Conservation (phyloP, 371 early-diverging fungal genomes). For the Cokeromyces recurvatus region DNA sequence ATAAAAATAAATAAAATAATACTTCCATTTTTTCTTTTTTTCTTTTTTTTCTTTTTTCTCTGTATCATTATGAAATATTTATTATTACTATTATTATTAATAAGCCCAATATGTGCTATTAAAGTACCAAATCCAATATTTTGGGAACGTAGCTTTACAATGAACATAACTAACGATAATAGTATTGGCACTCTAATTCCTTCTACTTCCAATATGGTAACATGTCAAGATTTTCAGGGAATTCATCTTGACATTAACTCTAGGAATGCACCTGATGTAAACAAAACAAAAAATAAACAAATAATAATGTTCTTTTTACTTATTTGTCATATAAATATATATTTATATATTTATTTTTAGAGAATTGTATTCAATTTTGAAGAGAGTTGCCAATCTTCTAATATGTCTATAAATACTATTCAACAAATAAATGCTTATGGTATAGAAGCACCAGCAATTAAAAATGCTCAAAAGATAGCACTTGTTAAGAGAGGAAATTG, state of each 20-base stretch:
- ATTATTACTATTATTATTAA: background rate
- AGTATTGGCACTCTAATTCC: background rate
- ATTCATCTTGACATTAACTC: slow-evolving; percentile 4
- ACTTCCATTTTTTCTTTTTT: background rate
- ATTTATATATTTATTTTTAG: no score
- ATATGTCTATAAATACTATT: slow-evolving; percentile 11
- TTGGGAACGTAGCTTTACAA: slow-evolving; percentile 5
- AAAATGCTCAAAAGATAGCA: slow-evolving; percentile 15
- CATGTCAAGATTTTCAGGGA: slow-evolving; percentile 22
- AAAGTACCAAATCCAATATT: slow-evolving; percentile 4
- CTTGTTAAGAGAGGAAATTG: slow-evolving; percentile 25
- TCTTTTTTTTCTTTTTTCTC: background rate
- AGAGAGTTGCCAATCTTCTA: slow-evolving; percentile 14
- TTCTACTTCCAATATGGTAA: slow-evolving; percentile 7
- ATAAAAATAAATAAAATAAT: no score
- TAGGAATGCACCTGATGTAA: slow-evolving; percentile 10
- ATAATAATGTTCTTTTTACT: no score
- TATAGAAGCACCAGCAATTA: slow-evolving; percentile 1
- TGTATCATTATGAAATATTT: background rate
- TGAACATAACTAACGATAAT: slow-evolving; percentile 2
- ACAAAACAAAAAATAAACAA: no score
- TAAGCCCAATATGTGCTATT: no score
- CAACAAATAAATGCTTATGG: slow-evolving; percentile 9
- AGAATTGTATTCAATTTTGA: slow-evolving; percentile 25
- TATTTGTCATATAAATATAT: no score